These are phyloP conservation scores for Zychaea mexicana DNA, from an alignment of 371 early-diverging fungal genomes.

Conservation along the genomic window DNA sequence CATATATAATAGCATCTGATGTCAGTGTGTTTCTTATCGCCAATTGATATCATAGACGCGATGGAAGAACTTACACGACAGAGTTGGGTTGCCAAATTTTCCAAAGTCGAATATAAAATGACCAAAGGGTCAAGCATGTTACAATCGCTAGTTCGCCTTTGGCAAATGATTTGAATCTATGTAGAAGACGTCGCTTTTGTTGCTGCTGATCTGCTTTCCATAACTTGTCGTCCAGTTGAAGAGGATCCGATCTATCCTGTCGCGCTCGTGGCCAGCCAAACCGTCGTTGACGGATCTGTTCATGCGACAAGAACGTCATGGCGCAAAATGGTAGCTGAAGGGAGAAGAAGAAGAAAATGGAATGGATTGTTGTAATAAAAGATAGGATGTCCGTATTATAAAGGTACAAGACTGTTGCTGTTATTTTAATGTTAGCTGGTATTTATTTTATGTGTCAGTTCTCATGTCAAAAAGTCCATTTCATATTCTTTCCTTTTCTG, in stretches of 20 bases:
- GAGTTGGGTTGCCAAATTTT: constrained; percentile 17
- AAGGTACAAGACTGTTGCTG: neutral
- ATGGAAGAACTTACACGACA: constrained; percentile 15
- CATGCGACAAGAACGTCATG: neutral
- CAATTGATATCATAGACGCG: no score
- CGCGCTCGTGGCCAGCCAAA: neutral
- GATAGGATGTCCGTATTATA: neutral
- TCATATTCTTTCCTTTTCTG: neutral
- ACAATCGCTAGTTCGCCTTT: neutral
- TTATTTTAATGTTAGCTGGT: neutral
- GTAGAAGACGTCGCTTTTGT: neutral
- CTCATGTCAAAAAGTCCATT: neutral
- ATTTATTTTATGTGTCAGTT: neutral
- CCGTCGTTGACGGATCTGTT: neutral
- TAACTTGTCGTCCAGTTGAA: neutral
- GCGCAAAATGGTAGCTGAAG: no score
- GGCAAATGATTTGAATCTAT: neutral
- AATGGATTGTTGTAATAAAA: neutral
- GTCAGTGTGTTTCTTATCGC: neutral
- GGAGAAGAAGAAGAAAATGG: neutral
- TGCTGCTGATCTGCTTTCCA: constrained; percentile 1
- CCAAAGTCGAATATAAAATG: constrained; percentile 17
- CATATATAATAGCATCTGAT: constrained; percentile 70
- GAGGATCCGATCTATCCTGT: neutral
- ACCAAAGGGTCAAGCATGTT: constrained; percentile 10